Conservation (phyloP, 2,329 filamentous ascomycete species). For the Diplodia seriata region DNA sequence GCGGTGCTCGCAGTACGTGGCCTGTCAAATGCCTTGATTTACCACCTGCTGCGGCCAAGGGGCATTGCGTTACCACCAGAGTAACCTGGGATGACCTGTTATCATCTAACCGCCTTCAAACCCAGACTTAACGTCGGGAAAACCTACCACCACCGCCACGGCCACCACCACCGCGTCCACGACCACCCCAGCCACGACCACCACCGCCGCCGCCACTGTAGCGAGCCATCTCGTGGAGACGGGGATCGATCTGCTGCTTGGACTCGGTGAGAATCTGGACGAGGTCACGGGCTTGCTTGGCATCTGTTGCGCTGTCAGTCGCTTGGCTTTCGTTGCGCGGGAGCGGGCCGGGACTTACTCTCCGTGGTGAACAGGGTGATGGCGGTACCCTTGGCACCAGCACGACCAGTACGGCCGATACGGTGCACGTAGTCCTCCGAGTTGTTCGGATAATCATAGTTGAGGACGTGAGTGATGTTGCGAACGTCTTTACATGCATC, state of each 20-base stretch:
- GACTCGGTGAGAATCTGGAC: constrained; percentile 91
- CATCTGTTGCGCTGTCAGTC: constrained; percentile 46
- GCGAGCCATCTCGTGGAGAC: constrained; percentile 93
- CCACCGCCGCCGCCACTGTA: constrained; percentile 85
- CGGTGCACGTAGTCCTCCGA: constrained; percentile 74
- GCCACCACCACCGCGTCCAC: constrained; percentile 72
- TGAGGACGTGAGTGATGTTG: constrained; percentile 99
- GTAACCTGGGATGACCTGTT: constrained; percentile 21
- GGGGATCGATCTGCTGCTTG: constrained; percentile 97
- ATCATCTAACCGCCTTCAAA: constrained; percentile 22
- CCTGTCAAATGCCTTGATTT: constrained; percentile 35
- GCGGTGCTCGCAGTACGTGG: constrained; percentile 13
- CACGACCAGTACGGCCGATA: constrained; percentile 72
- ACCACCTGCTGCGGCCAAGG: constrained; percentile 52
- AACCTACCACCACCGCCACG: constrained; percentile 59
- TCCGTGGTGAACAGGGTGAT: constrained; percentile 99
- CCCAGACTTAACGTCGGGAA: constrained; percentile 24
- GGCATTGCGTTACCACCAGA: constrained; percentile 48
- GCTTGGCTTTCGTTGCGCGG: constrained; percentile 32
- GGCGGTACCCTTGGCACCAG: constrained; percentile 89
- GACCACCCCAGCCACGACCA: constrained; percentile 70
- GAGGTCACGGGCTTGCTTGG: constrained; percentile 85
- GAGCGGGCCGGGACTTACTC: constrained; percentile 70
- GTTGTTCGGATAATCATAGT: constrained; percentile 99
- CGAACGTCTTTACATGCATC: constrained; percentile 89